These are phyloP conservation scores for Misopates orontium DNA, from an alignment of 257 asterid genomes.

Conservation along the genomic window DNA sequence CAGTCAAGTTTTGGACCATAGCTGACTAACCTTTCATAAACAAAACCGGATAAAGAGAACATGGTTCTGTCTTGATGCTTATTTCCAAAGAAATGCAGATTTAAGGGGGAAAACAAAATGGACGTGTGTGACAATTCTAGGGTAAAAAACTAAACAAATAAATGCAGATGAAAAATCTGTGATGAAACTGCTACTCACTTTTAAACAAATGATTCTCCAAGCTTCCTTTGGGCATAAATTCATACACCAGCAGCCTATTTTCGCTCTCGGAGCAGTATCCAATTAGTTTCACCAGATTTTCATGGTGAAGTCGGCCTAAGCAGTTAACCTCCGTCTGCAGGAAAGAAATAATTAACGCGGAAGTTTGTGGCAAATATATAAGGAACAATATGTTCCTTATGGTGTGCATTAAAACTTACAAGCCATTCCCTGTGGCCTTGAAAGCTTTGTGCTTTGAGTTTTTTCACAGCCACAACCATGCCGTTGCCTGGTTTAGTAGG, in stretches of 20 bases:
- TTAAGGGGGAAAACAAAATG: neutral
- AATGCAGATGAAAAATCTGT: no score
- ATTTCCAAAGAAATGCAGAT: neutral
- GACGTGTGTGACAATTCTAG: no score
- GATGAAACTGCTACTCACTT: conserved; percentile 34
- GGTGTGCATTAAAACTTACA: conserved; percentile 33
- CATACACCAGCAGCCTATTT: conserved; percentile 61
- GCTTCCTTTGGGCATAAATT: conserved; percentile 81
- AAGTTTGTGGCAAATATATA: neutral
- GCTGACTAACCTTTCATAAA: neutral
- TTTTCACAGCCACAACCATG: conserved; percentile 72
- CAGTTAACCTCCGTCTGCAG: conserved; percentile 70
- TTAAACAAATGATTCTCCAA: conserved; percentile 72
- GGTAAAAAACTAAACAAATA: no score
- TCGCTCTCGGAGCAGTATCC: conserved; percentile 74
- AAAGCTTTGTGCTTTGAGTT: conserved; percentile 59
- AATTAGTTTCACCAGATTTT: conserved; percentile 65
- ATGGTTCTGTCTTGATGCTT: neutral
- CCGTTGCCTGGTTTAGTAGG: conserved; percentile 64
- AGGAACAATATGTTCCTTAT: neutral
- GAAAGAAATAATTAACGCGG: neutral
- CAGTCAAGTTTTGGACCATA: neutral
- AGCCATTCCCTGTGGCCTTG: conserved; percentile 80
- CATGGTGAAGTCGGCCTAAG: conserved; percentile 71
- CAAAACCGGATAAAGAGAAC: neutral